Conservation (phyloP, 352 stramenopile genomes). For the Phytophthora brassicae region DNA sequence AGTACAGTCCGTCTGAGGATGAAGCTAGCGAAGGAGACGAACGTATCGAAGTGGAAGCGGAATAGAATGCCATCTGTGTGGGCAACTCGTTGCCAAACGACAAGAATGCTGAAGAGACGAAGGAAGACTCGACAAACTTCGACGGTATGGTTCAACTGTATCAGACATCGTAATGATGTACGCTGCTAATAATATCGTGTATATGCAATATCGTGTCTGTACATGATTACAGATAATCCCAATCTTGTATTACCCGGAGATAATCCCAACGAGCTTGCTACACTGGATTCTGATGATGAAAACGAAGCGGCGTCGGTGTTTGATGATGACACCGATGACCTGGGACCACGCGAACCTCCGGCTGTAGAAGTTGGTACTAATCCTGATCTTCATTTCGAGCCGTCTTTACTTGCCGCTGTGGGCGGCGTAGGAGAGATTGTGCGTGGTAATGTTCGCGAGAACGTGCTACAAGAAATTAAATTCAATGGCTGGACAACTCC, state of each 20-base stretch:
- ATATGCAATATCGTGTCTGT: slow-evolving; percentile 18
- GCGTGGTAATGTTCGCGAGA: not conserved
- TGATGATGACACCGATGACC: slow-evolving; percentile 6
- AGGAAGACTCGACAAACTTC: too few species aligned
- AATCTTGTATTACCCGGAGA: slow-evolving; percentile 1
- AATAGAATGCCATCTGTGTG: too few species aligned
- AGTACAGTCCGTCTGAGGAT: too few species aligned
- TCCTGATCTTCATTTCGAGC: slow-evolving; percentile 7
- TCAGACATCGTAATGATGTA: too few species aligned
- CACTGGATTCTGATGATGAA: slow-evolving; percentile 9
- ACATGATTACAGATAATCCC: not conserved
- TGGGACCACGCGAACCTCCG: not conserved
- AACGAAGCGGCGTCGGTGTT: not conserved
- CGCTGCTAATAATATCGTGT: too few species aligned
- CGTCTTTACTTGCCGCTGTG: not conserved
- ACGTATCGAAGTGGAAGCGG: too few species aligned
- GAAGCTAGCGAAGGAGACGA: too few species aligned
- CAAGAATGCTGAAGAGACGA: too few species aligned
- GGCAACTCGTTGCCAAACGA: too few species aligned
- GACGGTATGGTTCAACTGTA: too few species aligned
- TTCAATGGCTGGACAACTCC: slow-evolving; percentile 2
- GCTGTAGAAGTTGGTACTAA: not conserved
- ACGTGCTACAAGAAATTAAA: not conserved
- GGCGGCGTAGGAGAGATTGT: not conserved
- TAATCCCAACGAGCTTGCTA: not conserved